Conservation (phyloP, 1,284 basidiomycete species). For the Neolentinus lepideus region DNA sequence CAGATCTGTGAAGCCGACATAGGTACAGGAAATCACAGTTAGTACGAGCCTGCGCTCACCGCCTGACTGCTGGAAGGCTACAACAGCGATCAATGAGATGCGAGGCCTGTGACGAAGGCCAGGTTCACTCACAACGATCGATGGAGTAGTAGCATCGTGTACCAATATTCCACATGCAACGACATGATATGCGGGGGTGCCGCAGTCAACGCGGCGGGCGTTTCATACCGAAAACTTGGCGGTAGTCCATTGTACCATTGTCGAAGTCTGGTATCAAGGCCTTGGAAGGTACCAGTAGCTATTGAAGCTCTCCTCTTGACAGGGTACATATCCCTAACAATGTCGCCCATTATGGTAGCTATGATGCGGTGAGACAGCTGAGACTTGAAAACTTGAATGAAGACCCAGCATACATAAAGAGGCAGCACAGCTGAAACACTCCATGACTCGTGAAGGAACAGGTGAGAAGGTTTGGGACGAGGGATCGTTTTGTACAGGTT, state of each 20-base stretch:
- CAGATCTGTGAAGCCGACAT: neutral
- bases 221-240: conserved; percentile 53
- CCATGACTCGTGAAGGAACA: neutral
- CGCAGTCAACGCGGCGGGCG: conserved; percentile 37
- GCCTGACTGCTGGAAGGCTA: no score
- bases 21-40: no score
- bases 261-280: conserved; percentile 63
- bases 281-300: conserved; percentile 38
- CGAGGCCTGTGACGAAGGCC: no score
- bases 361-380: no score
- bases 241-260: conserved; percentile 73
- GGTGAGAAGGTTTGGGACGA: neutral
- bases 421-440: neutral
- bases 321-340: conserved; percentile 70
- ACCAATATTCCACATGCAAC: conserved; percentile 77
- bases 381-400: neutral
- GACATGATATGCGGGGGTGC: conserved; percentile 64
- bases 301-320: conserved; percentile 43
- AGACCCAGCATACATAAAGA: neutral
- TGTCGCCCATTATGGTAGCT: conserved; percentile 58
- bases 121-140: conserved; percentile 45
- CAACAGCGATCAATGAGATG: no score
- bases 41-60: neutral
- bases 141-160: conserved; percentile 70
- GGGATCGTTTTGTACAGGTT: neutral